A percentile compares a stretch with the other conserved stretches of the same genome.
These are phyloP conservation scores for Cystobasidium ongulense DNA, from an alignment of 768 basidiomycete genomes.

Conservation along the genomic window DNA sequence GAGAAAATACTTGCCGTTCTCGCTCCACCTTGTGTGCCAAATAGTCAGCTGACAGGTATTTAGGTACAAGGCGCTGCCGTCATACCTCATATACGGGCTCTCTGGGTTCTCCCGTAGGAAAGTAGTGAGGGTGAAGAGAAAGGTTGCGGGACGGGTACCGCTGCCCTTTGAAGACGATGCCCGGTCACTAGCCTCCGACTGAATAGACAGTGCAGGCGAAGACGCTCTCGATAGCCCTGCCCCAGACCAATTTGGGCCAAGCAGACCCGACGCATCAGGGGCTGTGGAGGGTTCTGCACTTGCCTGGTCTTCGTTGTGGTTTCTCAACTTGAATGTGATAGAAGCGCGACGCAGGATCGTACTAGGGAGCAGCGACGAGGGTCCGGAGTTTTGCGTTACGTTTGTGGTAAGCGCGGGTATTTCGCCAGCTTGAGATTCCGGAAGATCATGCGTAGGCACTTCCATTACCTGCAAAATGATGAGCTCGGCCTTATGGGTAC, in stretches of 20 bases:
- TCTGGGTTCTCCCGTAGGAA: constrained; percentile 9
- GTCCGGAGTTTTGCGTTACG: not conserved
- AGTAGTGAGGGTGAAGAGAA: constrained; percentile 6
- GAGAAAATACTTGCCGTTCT: constrained; percentile 14
- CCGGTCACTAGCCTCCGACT: not conserved
- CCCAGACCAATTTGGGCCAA: constrained; percentile 6
- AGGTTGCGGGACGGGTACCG: constrained; percentile 13
- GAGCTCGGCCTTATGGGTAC: no score
- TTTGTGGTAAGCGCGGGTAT: no score
- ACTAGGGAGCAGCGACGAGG: not conserved
- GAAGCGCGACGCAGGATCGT: not conserved
- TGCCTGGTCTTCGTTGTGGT: not conserved
- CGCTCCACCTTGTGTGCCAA: not conserved
- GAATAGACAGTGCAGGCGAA: not conserved
- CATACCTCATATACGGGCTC: constrained; percentile 25
- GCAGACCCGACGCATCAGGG: not conserved
- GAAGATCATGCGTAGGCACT: no score
- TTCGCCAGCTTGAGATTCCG: not conserved
- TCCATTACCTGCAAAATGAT: no score
- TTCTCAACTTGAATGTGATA: not conserved
- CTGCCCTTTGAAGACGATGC: not conserved
- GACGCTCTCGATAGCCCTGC: not conserved
- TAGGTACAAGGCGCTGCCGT: not conserved
- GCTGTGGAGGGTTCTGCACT: not conserved
- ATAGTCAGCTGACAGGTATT: not conserved